Percentiles rank a stretch among this genome's conserved stretches.
Evolutionary conservation across 495 filamentous ascomycete genomes (phyloP).

Genomic region (Xanthoparmelia taractica): DNA sequence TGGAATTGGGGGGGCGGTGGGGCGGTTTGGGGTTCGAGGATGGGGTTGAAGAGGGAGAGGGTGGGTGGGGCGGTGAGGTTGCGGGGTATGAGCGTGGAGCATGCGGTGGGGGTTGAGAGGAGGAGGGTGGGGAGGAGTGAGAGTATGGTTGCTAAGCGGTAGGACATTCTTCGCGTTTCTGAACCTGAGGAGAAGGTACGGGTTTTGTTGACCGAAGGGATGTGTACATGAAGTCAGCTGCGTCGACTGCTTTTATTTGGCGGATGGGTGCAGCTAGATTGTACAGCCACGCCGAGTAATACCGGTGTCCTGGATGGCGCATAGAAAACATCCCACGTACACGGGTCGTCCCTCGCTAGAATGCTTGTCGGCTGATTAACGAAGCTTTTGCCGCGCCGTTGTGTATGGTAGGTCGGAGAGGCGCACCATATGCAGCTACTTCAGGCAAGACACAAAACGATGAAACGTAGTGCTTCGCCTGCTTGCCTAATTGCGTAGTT

Average conservation of each 20-base stretch:
- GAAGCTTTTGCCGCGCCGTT: neutral
- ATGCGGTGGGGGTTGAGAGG: neutral
- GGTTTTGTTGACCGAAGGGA: neutral
- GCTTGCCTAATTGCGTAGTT: neutral
- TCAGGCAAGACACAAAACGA: neutral
- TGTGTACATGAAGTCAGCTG: no score
- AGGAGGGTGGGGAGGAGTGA: neutral
- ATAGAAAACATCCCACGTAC: neutral
- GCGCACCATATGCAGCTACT: neutral
- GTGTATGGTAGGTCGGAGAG: neutral
- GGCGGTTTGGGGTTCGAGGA: no score
- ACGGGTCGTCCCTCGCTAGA: neutral
- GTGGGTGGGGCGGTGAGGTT: neutral
- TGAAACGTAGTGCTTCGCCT: neutral
- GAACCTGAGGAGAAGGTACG: no score
- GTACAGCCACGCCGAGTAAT: neutral
- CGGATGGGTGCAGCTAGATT: neutral
- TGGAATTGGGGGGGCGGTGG: neutral
- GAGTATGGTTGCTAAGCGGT: neutral
- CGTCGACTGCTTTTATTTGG: neutral
- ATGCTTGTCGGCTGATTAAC: neutral
- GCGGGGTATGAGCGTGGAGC: neutral
- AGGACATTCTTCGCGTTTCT: neutral
- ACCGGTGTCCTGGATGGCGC: neutral
- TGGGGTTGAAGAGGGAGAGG: neutral